Evolutionary conservation across 345 rosid genomes (phyloP).

Genomic region (Eucalyptus grandis): DNA sequence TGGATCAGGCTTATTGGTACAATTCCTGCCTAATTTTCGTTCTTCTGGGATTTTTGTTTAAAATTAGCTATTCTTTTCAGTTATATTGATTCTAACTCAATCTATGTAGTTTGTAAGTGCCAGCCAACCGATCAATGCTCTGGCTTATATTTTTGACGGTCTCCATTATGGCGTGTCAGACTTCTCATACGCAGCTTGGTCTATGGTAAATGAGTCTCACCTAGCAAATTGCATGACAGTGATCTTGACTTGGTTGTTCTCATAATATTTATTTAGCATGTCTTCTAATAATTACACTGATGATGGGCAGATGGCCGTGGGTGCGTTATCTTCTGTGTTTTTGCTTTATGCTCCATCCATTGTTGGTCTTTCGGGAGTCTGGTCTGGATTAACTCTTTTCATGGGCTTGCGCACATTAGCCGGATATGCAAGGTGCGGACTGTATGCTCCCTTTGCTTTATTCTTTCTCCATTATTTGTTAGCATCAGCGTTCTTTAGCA

Average conservation of each 20-base stretch:
- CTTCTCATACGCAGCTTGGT: slow-evolving; percentile 32
- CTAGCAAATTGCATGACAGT: not conserved
- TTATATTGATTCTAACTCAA: not conserved
- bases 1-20: slow-evolving; percentile 20
- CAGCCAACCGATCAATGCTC: slow-evolving; percentile 22
- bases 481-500: not conserved
- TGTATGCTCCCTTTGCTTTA: not conserved
- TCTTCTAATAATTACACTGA: not conserved
- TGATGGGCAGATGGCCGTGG: slow-evolving; percentile 12
- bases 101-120: slow-evolving; percentile 19
- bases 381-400: slow-evolving; percentile 31
- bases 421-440: slow-evolving; percentile 19
- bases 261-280: not conserved
- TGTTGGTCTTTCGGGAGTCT: slow-evolving; percentile 29
- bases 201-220: slow-evolving; percentile 15
- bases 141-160: slow-evolving; percentile 38
- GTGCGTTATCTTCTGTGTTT: slow-evolving; percentile 19
- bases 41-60: not conserved
- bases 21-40: not conserved
- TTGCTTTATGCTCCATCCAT: slow-evolving; percentile 13
- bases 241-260: not conserved
- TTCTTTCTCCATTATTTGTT: not conserved
- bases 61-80: not conserved
- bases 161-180: slow-evolving; percentile 38
- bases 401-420: slow-evolving; percentile 31